Base-by-base conservation (phyloP, 345 rosid species). In the Eucalyptus paniculata region DNA sequence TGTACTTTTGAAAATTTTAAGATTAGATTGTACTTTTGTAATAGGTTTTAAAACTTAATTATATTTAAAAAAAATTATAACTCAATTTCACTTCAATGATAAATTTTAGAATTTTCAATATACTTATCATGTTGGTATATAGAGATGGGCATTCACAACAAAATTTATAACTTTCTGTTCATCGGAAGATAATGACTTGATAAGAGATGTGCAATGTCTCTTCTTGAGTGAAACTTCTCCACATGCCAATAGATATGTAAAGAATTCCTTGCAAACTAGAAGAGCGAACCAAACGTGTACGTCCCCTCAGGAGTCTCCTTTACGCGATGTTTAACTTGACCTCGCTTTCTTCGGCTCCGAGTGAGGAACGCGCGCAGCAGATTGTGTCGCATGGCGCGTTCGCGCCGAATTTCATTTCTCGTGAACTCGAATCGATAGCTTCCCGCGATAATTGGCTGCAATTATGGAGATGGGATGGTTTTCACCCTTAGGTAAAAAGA, bases 21-120 rank as follows among this genome's bases (percentile, higher is more conserved):
- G 4, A 51, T 51, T 7, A 0, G 9, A 18, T 18, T 51, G 23
- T 51, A 50, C 19, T 50, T 16, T 0, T 7, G 0, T 1, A 51
- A 53, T 0, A 3, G 8, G 1, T 53, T 53, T 53, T 19, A 53
- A 19, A 53, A 19, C 9, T 53, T 19, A 19, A 19, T 53, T 53
- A 18, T 53, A 53, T 53, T 17, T 6, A 1, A 1, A 17, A 7
- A 6, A 51, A 51, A 1, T 9, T 54, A 54, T 21, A 21, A 8
- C 60, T 56, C 62, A 56, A 56, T 21, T 23, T 9, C 62, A 24
- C 62, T 56, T 23, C 13, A 4, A 0, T 56, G 6, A 56, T 10
- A 10, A 56, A 26, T 56, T 56, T 56, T 0, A 24, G 0, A 9
- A 56, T 26, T 56, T 24, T 9, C 6, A 56, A 24, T 9, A 9